Evolutionary conservation across 805 yeast species (phyloP).

Genomic region (Pichia exigua): DNA sequence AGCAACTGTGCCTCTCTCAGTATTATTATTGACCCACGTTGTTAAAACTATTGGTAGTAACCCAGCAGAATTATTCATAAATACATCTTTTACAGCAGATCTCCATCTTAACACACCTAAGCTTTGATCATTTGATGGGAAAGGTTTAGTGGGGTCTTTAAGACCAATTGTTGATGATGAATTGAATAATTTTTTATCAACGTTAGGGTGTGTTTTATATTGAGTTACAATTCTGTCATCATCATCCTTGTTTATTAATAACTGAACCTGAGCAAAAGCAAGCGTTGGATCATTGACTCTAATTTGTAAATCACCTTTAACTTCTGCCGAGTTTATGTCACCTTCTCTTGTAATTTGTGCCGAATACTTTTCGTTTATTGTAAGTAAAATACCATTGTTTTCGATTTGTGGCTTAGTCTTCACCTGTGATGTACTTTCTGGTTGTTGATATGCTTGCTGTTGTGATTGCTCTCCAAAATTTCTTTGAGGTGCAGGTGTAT

Average conservation of each 20-base stretch:
- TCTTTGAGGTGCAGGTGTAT: conserved; percentile 19
- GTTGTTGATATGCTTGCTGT: conserved; percentile 19
- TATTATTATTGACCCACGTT: conserved; percentile 71
- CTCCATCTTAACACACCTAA: conserved; percentile 94
- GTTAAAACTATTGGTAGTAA: conserved; percentile 64
- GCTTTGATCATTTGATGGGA: conserved; percentile 87
- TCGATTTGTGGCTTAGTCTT: conserved; percentile 25
- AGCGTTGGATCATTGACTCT: conserved; percentile 72
- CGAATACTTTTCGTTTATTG: conserved; percentile 67
- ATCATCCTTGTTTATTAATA: conserved; percentile 35
- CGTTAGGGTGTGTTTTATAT: conserved; percentile 94
- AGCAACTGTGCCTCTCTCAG: conserved; percentile 46
- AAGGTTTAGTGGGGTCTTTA: conserved; percentile 69
- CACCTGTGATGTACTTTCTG: conserved; percentile 12
- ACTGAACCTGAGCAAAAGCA: conserved; percentile 56
- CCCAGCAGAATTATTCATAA: conserved; percentile 47
- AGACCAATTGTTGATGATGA: conserved; percentile 53
- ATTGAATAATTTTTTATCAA: conserved; percentile 68
- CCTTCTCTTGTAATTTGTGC: conserved; percentile 86
- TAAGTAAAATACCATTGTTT: conserved; percentile 74
- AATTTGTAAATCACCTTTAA: conserved; percentile 85
- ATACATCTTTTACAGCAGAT: conserved; percentile 42
- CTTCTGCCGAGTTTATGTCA: conserved; percentile 55
- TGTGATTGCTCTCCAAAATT: conserved; percentile 12
- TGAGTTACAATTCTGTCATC: conserved; percentile 43